Evolutionary conservation across 2,329 filamentous ascomycete species (phyloP), one percentile per base, ranked within the genome.

Genomic region (Penicillium corylophilum): DNA sequence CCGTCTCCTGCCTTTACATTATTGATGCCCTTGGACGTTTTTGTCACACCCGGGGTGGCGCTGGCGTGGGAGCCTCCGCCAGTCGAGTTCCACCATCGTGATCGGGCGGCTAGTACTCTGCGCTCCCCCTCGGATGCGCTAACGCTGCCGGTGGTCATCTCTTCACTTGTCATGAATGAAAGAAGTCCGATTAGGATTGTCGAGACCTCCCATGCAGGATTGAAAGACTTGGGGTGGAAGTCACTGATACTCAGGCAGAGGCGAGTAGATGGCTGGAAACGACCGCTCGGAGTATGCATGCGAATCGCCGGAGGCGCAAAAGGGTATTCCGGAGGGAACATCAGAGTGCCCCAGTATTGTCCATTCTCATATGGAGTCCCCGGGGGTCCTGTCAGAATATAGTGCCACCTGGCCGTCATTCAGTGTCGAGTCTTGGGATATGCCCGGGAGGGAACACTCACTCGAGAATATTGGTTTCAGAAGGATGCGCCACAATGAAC

Each of bases 111-210:
- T 44, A 91, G 84, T 64, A 87, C 82, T 70, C 84, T 87, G 55
- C 93, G 84, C 77, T 97, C 92, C 3, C 82, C 78, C 44, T 89
- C 83, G 0, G 84, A 87, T 16, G 86, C 89, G 5, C 87, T 86
- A 26, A 99, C 84, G 26, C 87, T 92, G 2, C 94, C 94, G 0
- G 94, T 97, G 0, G 94, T 99, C 88, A 97, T 96, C 77, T 99
- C 94, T 68, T 99, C 93, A 60, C 89, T 90, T 2, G 93, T 97
- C 94, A 99, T 99, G 74, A 99, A 99, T 35, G 89, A 95, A 56
- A 97, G 79, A 24, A 99, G 82, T 9, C 94, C 94, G 49, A 95
- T 95, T 15, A 99, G 78, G 59, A 99, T 99, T 0, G 94, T 99
- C 48, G 88, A 93, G 7, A 99, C 94, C 68, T 96, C 93, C 94